These are phyloP conservation scores for Geosiphon pyriformis DNA, from an alignment of 192 early-diverging fungal genomes.

Conservation along the genomic window DNA sequence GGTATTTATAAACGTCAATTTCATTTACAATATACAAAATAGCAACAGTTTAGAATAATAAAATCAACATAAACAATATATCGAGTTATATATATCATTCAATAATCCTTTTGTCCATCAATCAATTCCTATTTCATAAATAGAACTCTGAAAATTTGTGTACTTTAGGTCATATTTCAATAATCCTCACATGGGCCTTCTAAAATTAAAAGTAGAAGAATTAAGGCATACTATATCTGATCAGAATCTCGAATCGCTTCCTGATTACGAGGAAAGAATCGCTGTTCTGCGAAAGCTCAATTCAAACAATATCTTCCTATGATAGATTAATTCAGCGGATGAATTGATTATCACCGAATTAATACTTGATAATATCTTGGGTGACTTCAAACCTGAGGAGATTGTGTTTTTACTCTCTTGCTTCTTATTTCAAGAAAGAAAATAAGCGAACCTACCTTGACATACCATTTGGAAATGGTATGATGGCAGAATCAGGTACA, in stretches of 20 bases:
- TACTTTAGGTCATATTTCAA: too few species aligned
- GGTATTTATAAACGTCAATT: too few species aligned
- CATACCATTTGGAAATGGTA: slow-evolving; percentile 50
- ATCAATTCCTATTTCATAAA: too few species aligned
- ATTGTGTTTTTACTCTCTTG: slow-evolving; percentile 87
- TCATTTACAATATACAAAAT: too few species aligned
- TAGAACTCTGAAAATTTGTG: too few species aligned
- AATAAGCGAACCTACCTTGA: slow-evolving; percentile 56
- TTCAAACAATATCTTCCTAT: too few species aligned
- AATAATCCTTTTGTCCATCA: too few species aligned
- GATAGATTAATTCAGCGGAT: slow-evolving; percentile 88
- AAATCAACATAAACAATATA: too few species aligned
- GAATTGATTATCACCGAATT: slow-evolving; percentile 92
- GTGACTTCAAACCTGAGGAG: slow-evolving; percentile 84
- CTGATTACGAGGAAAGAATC: slow-evolving; percentile 86
- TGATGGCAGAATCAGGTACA: background rate
- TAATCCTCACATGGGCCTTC: too few species aligned
- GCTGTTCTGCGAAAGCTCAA: slow-evolving; percentile 75
- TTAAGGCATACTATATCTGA: slow-evolving; percentile 77
- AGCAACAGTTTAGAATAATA: too few species aligned
- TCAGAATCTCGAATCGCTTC: slow-evolving; percentile 86
- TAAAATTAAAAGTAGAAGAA: slow-evolving; percentile 66
- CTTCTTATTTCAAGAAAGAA: slow-evolving; percentile 95
- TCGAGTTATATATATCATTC: too few species aligned
- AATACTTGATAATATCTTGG: slow-evolving; percentile 88